Conservation (phyloP, 2,329 filamentous ascomycete species). For the Colletotrichum gigasporum region DNA sequence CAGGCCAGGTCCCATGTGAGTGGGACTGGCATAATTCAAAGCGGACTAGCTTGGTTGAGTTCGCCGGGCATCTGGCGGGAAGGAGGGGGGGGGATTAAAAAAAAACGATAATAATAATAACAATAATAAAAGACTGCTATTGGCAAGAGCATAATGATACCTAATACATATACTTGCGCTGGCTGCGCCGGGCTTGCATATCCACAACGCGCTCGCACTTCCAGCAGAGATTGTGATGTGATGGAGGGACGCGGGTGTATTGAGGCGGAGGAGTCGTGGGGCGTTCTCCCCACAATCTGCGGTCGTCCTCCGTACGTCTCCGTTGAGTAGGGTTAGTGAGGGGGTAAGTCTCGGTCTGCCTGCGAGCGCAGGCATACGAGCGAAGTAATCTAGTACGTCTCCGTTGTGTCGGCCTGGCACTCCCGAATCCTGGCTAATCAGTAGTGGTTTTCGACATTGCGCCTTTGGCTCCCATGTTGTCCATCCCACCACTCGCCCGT, state of each 20-base stretch:
- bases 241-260: background rate
- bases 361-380: too few relatives aligned
- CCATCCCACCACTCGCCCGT: background rate
- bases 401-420: slow-evolving; percentile 25
- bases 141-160: too few relatives aligned
- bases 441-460: background rate
- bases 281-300: slow-evolving; percentile 20
- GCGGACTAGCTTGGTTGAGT: background rate
- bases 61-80: too few relatives aligned
- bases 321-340: slow-evolving; percentile 26
- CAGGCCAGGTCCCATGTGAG: background rate
- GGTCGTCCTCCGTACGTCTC: slow-evolving; percentile 21
- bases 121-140: too few relatives aligned
- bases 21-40: background rate
- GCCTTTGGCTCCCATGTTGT: background rate
- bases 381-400: too few relatives aligned
- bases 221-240: background rate
- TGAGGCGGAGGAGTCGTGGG: background rate
- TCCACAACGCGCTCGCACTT: too few relatives aligned
- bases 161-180: background rate
- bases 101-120: too few relatives aligned
- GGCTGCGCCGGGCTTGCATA: background rate
- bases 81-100: too few relatives aligned
- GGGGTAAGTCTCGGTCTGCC: too few relatives aligned
- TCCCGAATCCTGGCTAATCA: slow-evolving; percentile 23